Evolutionary conservation across 2,329 filamentous ascomycete genomes (phyloP).

Genomic region (Diaporthe destruens): DNA sequence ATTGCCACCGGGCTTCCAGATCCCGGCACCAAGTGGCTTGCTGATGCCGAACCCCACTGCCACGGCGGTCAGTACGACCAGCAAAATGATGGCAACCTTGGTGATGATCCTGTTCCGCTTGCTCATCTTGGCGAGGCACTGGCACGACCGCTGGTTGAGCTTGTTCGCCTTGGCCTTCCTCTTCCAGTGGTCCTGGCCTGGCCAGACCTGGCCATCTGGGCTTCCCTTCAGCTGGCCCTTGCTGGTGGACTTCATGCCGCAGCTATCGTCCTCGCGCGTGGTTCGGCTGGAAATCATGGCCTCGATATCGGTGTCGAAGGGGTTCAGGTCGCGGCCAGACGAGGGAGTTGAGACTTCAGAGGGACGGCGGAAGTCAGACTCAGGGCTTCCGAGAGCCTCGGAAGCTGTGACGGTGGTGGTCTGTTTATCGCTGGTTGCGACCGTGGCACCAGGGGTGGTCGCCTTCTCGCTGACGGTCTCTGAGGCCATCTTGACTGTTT

Average conservation of each 20-base stretch:
- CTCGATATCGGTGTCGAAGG: constrained; percentile 71
- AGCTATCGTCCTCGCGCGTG: constrained; percentile 47
- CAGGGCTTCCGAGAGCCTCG: constrained; percentile 22
- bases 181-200: constrained; percentile 71
- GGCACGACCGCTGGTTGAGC: constrained; percentile 63
- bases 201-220: constrained; percentile 70
- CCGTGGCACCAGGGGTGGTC: constrained; percentile 26
- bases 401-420: constrained; percentile 13
- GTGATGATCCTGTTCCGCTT: constrained; percentile 65
- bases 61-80: constrained; percentile 67
- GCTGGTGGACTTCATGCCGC: constrained; percentile 52
- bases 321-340: constrained; percentile 57
- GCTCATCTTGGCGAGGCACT: constrained; percentile 65
- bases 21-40: constrained; percentile 70
- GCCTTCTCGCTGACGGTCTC: constrained; percentile 36
- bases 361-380: constrained; percentile 40
- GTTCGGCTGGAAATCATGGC: constrained; percentile 57
- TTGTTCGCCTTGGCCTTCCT: constrained; percentile 69
- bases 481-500: constrained; percentile 23
- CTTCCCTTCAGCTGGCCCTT: constrained; percentile 54
- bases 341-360: constrained; percentile 59
- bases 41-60: constrained; percentile 71
- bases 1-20: constrained; percentile 61
- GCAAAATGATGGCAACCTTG: constrained; percentile 66
- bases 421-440: constrained; percentile 20